Base-by-base conservation (phyloP, 176 grass and related monocot genomes). In the Carex littledalei region DNA sequence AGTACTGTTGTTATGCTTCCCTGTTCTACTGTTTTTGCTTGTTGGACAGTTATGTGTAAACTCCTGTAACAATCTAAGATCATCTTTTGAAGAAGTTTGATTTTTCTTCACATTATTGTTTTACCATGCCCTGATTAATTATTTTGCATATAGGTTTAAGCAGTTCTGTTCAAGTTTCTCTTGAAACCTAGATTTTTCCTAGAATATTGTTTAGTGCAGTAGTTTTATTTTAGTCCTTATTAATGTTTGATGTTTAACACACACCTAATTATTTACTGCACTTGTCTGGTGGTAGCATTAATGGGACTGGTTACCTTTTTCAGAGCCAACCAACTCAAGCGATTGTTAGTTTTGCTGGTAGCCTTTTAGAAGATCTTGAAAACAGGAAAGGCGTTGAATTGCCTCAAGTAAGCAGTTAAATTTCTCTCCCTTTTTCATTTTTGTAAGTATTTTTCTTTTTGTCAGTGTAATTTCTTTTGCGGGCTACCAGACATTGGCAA, bases 321-420 rank as follows among this genome's bases (percentile, higher is more conserved):
- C 74, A 78, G 74, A 22, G 47, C 74, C 74, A 78, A 55, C 74
- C 74, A 56, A 78, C 74, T 78, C 74, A 78, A 15, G 74, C 74
- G 21, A 78, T 78, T 78, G 74, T 78, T 78, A 78, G 74, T 78
- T 78, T 78, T 56, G 49, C 74, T 55, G 32, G 74, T 78, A 78
- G 50, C 50, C 74, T 78, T 16, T 78, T 78, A 49, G 74, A 78
- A 56, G 74, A 78, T 78, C 74, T 78, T 53, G 74, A 78, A 56
- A 78, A 78, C 74, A 78, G 74, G 52, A 78, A 78, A 78, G 50
- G 74, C 3, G 74, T 32, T 78, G 74, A 78, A 78, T 78, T 78
- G 74, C 74, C 74, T 78, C 74, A 78, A 78, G 74, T 78, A 78
- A 78, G 74, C 74, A 56, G 24, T 54, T 29, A 20, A 78, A 78